Evolutionary conservation across 768 basidiomycete genomes (phyloP).

Genomic region (Rickenella mellea): DNA sequence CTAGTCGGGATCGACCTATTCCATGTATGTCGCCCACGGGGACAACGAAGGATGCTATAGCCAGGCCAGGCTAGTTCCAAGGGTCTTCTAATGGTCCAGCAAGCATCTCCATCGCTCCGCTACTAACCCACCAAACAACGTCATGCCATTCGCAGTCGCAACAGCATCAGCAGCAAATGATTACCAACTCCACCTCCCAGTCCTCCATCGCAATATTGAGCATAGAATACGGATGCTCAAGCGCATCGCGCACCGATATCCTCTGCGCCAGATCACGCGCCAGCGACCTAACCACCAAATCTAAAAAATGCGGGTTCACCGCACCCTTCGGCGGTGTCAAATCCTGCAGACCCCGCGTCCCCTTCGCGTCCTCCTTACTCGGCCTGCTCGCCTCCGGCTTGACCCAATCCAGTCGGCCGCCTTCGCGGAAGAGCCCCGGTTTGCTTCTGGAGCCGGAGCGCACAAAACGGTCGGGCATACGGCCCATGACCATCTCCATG

Average conservation of each 20-base stretch:
- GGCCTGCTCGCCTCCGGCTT: conserved; percentile 80
- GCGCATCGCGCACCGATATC: conserved; percentile 80
- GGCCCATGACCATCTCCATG: conserved; percentile 99
- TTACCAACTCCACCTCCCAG: too few relatives aligned
- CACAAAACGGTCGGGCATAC: conserved; percentile 85
- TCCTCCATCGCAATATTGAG: conserved; percentile 37
- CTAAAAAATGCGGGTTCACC: conserved; percentile 72
- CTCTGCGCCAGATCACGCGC: conserved; percentile 85
- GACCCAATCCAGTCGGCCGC: conserved; percentile 83
- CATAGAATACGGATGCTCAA: conserved; percentile 81
- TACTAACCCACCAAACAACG: too few relatives aligned
- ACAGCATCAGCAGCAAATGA: too few relatives aligned
- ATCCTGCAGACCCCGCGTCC: conserved; percentile 73
- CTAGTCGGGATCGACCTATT: too few relatives aligned
- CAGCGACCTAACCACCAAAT: conserved; percentile 79
- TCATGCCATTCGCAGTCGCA: too few relatives aligned
- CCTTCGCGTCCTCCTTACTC: conserved; percentile 88
- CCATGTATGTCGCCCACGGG: too few relatives aligned
- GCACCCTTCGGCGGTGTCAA: conserved; percentile 73
- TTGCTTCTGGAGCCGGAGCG: conserved; percentile 69
- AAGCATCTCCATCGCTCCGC: too few relatives aligned
- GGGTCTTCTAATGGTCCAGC: too few relatives aligned
- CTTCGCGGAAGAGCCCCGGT: conserved; percentile 90
- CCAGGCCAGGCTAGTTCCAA: too few relatives aligned
- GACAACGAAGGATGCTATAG: too few relatives aligned